Evolutionary conservation across 257 asterid genomes (phyloP), one percentile per base, ranked within the genome.

Genomic region (Jaltomata sinuosa): DNA sequence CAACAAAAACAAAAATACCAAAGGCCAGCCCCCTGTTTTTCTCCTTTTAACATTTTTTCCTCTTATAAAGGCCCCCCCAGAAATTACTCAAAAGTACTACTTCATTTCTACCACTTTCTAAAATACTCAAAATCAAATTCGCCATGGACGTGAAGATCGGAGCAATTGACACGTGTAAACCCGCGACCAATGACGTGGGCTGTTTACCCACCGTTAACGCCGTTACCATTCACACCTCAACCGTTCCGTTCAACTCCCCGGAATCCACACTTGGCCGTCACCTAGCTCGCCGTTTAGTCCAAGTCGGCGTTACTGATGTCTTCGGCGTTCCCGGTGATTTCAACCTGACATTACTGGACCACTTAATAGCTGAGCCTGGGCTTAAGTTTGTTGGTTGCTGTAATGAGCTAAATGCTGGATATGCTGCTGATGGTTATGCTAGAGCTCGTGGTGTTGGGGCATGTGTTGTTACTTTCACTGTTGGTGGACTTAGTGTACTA

Each of bases 311-410:
- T 25, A 69, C 42, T 7, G 89, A 86, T 40, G 71, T 86, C 1
- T 84, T 86, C 54, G 64, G 86, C 3, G 87, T 86, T 3, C 87
- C 89, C 0, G 89, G 89, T 1, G 89, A 86, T 34, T 86, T 86
- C 40, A 86, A 86, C 59, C 38, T 83, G 6, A 84, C 89, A 4
- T 74, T 86, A 5, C 55, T 86, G 52, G 98, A 94, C 79, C 93
- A 91, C 36, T 90, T 94, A 45, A 69, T 94, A 0, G 94, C 95
- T n/a, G 97, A 94, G 89, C 98, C 97, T 1, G 96, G 92, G 68
- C 94, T 94, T 76, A 90, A 92, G 36, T 84, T 93, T 22, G 53
- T 94, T 74, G 97, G 98, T 32, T 94, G 98, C 88, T 94, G 98
- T 85, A 94, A 94, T 85, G 98, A 94, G 90, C 95, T 94, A 59